Percentiles rank a stretch among this genome's conserved stretches.
phyloP scores from a whole-genome alignment of 73 alveolate species.

The Paraurostyla sp. region DNA sequence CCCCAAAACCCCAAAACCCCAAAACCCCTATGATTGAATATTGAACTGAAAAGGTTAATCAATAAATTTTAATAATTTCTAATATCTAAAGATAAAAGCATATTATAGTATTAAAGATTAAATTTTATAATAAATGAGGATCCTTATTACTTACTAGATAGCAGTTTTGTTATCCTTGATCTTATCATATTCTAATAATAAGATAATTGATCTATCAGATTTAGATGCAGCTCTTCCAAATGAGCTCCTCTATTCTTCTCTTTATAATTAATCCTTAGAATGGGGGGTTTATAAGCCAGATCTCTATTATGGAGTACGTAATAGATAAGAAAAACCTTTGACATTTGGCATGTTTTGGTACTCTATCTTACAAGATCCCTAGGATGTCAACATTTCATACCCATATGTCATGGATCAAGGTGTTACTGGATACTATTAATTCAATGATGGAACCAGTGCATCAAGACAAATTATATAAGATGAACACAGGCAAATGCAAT shows the following conservation, averaged over 20 bases:
- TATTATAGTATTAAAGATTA: too few species aligned
- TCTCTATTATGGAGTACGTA: conserved; percentile 72
- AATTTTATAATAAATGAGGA: too few species aligned
- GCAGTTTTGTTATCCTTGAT: too few species aligned
- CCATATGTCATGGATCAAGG: neutral
- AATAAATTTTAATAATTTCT: too few species aligned
- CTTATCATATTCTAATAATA: too few species aligned
- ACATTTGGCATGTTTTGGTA: conserved; percentile 29
- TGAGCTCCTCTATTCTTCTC: neutral
- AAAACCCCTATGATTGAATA: too few species aligned
- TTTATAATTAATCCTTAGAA: conserved; percentile 1
- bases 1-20: too few species aligned
- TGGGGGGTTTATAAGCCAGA: conserved; percentile 87
- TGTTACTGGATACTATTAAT: conserved; percentile 43
- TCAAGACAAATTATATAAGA: conserved; percentile 14
- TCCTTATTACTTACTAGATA: too few species aligned
- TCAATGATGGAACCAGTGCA: conserved; percentile 17
- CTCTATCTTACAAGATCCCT: neutral
- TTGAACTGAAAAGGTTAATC: too few species aligned
- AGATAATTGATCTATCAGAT: conserved; percentile 3
- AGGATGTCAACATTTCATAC: neutral
- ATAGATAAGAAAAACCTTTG: neutral
- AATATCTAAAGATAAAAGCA: too few species aligned
- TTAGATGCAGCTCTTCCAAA: neutral
- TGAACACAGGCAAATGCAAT: neutral